Percentiles rank a stretch among this genome's conserved stretches.
Evolutionary conservation across 1,139 yeast species (phyloP).

Genomic region (Suhomyces kunorum): DNA sequence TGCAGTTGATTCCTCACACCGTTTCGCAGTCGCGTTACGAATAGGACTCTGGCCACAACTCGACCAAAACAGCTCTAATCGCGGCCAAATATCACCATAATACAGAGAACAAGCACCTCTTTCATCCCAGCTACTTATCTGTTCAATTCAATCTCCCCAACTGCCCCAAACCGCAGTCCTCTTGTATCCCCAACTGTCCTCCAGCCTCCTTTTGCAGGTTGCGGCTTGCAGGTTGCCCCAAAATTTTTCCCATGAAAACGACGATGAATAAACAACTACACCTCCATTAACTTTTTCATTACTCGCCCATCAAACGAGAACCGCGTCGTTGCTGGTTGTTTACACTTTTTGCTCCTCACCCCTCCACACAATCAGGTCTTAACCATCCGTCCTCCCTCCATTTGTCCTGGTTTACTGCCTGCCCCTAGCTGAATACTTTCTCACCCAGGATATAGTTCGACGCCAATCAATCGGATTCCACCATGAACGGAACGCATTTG

Average conservation of each 20-base stretch:
- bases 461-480: conserved; percentile 4
- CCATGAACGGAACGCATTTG: conserved; percentile 10
- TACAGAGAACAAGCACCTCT: no score
- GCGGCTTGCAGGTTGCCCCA: conserved; percentile 11
- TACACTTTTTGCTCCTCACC: conserved; percentile 1
- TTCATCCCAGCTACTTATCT: neutral
- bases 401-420: neutral
- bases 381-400: neutral
- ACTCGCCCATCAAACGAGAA: conserved; percentile 9
- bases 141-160: neutral
- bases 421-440: neutral
- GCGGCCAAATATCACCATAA: neutral
- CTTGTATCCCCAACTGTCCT: neutral
- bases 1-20: no score
- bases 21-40: neutral
- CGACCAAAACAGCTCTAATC: neutral
- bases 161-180: neutral
- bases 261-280: conserved; percentile 11
- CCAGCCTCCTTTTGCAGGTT: conserved; percentile 5
- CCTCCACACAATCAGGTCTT: conserved; percentile 1
- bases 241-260: conserved; percentile 13
- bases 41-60: neutral
- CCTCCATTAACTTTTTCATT: conserved; percentile 10
- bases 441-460: neutral
- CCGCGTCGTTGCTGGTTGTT: conserved; percentile 8